Evolutionary conservation across 257 asterid genomes (phyloP).

Genomic region (Solanum tarapatanum): DNA sequence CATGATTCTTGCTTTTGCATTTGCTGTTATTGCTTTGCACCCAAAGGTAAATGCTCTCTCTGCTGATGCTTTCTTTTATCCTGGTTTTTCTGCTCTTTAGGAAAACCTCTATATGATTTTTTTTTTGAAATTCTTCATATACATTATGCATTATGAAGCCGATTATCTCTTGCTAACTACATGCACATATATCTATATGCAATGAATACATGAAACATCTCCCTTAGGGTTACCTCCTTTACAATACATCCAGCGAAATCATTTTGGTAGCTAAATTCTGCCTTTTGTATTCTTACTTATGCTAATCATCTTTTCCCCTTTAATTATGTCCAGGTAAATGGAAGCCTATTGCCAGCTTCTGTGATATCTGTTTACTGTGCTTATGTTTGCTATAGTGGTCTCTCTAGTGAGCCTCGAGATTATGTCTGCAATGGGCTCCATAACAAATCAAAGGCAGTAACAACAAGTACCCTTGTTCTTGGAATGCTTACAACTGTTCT

Average conservation of each 20-base stretch:
- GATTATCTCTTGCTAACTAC: not conserved
- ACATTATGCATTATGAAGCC: not conserved
- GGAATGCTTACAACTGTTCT: conserved; percentile 92
- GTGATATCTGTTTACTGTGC: conserved; percentile 93
- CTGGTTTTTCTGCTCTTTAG: not conserved
- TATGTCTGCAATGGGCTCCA: conserved; percentile 87
- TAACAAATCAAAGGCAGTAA: conserved; percentile 61
- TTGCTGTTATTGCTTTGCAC: conserved; percentile 73
- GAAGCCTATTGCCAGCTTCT: conserved; percentile 94
- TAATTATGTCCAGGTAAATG: conserved; percentile 56
- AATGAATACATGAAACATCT: not conserved
- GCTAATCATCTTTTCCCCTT: not conserved
- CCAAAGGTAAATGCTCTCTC: conserved; percentile 48
- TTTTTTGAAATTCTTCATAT: not conserved
- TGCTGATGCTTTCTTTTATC: not conserved
- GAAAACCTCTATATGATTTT: not conserved
- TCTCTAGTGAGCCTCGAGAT: conserved; percentile 81
- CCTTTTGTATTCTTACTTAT: not conserved
- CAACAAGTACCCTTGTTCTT: conserved; percentile 69
- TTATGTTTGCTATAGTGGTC: conserved; percentile 87
- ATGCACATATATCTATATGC: not conserved
- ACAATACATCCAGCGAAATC: not conserved
- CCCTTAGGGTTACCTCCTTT: not conserved
- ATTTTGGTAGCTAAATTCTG: not conserved
- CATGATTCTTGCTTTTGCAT: conserved; percentile 62